These are phyloP conservation scores for Ustilago curta DNA, from an alignment of 1,284 basidiomycete genomes.

Conservation along the genomic window DNA sequence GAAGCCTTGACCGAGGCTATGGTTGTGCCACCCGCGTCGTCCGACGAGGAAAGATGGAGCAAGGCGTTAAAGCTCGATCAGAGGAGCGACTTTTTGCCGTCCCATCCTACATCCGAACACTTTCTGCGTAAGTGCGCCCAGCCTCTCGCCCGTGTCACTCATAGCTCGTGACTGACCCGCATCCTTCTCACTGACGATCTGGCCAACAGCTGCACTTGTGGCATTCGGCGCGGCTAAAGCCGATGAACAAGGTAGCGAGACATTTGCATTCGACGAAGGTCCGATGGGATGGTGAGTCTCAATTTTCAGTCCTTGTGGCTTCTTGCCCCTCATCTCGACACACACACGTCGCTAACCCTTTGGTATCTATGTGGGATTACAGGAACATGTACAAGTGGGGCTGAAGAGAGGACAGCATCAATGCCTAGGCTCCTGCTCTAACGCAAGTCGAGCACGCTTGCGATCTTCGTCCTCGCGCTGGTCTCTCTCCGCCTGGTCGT, in stretches of 20 bases:
- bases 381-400: slow-evolving; percentile 63
- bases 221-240: slow-evolving; percentile 41
- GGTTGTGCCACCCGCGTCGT: slow-evolving; percentile 15
- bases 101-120: slow-evolving; percentile 55
- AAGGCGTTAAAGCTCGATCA: slow-evolving; percentile 33
- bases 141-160: background rate
- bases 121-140: slow-evolving; percentile 46
- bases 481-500: slow-evolving; percentile 45
- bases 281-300: slow-evolving; percentile 52
- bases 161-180: background rate
- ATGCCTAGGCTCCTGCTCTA: slow-evolving; percentile 26
- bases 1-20: slow-evolving; percentile 41
- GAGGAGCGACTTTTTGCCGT: slow-evolving; percentile 25
- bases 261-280: slow-evolving; percentile 42
- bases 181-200: background rate
- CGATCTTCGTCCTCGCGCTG: slow-evolving; percentile 48
- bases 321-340: background rate
- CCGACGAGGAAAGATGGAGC: slow-evolving; percentile 31
- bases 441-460: slow-evolving; percentile 31
- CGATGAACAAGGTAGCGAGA: slow-evolving; percentile 39
- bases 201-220: slow-evolving; percentile 32
- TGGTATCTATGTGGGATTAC: slow-evolving; percentile 27
- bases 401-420: slow-evolving; percentile 8
- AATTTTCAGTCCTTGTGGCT: background rate
- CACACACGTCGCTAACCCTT: background rate